A percentile compares a stretch with the other conserved stretches of the same genome.
Evolutionary conservation across 139 green algal species (phyloP).

Genomic region (Limnomonas spitsbergensis): DNA sequence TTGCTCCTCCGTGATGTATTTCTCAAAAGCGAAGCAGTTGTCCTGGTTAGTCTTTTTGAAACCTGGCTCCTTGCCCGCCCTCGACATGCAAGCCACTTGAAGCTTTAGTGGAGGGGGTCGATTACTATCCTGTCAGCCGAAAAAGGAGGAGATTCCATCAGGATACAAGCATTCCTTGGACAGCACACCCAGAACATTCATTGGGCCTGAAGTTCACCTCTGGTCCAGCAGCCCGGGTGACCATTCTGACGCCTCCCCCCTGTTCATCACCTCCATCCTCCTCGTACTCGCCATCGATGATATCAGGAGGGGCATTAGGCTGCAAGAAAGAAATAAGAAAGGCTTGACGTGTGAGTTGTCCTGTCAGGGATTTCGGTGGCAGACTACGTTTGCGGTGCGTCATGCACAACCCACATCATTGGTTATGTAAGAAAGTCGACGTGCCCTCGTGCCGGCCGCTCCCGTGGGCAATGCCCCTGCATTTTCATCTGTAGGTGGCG

Average conservation of each 20-base stretch:
- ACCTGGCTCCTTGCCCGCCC: conserved; percentile 69
- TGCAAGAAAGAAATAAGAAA: too few relatives aligned
- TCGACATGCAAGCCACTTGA: conserved; percentile 70
- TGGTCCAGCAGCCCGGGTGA: not conserved
- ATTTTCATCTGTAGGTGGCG: not conserved
- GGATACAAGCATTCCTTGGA: not conserved
- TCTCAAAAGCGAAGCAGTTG: conserved; percentile 81
- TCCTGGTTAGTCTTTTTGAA: conserved; percentile 89
- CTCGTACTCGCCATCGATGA: not conserved
- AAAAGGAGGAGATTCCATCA: not conserved
- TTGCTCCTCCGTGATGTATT: conserved; percentile 73
- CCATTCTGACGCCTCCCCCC: not conserved
- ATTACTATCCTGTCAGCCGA: not conserved
- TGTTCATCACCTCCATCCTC: not conserved
- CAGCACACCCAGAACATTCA: not conserved
- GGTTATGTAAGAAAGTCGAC: conserved; percentile 46
- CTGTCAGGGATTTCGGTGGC: too few relatives aligned
- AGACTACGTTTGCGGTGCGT: too few relatives aligned
- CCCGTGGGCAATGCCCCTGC: not conserved
- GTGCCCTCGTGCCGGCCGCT: conserved; percentile 18
- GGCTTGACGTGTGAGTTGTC: too few relatives aligned
- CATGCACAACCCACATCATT: conserved; percentile 54
- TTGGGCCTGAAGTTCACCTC: not conserved
- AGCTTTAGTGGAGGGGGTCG: conserved; percentile 14
- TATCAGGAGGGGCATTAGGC: too few relatives aligned